Conservation (phyloP, 305 asterid genomes). For the Ajuga reptans region DNA sequence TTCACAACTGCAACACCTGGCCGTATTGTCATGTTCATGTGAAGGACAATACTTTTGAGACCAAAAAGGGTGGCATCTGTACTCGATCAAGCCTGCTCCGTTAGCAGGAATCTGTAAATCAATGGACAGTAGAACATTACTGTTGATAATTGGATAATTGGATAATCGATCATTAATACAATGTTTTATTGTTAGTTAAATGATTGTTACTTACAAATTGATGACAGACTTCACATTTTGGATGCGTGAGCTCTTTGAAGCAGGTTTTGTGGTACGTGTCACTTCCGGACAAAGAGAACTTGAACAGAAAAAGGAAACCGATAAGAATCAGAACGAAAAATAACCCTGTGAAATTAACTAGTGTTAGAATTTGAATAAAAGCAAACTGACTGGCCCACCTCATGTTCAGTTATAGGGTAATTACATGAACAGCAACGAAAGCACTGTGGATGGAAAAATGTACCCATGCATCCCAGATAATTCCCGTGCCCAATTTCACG, state of each 20-base stretch:
- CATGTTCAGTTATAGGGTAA: constrained; percentile 72
- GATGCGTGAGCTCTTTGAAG: constrained; percentile 92
- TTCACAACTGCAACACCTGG: constrained; percentile 91
- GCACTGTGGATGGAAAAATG: constrained; percentile 85
- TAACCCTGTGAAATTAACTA: constrained; percentile 18
- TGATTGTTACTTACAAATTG: constrained; percentile 45
- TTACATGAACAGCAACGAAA: constrained; percentile 76
- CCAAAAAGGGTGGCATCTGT: constrained; percentile 97
- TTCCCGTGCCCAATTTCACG: constrained; percentile 70
- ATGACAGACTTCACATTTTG: constrained; percentile 92
- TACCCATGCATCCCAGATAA: constrained; percentile 93
- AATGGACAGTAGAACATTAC: constrained; percentile 21
- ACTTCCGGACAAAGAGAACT: constrained; percentile 85
- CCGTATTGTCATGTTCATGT: constrained; percentile 71
- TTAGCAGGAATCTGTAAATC: constrained; percentile 72
- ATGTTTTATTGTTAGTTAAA: neutral
- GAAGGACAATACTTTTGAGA: constrained; percentile 87
- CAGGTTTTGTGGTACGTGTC: constrained; percentile 76
- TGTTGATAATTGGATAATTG: neutral
- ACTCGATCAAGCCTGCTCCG: constrained; percentile 51
- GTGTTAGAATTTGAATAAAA: neutral
- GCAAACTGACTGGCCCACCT: constrained; percentile 35
- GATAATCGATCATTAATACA: neutral
- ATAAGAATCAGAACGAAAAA: constrained; percentile 41
- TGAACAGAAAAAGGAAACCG: constrained; percentile 46